Base-by-base conservation (phyloP, 176 grass and related monocot species). In the Oryza longistaminata region DNA sequence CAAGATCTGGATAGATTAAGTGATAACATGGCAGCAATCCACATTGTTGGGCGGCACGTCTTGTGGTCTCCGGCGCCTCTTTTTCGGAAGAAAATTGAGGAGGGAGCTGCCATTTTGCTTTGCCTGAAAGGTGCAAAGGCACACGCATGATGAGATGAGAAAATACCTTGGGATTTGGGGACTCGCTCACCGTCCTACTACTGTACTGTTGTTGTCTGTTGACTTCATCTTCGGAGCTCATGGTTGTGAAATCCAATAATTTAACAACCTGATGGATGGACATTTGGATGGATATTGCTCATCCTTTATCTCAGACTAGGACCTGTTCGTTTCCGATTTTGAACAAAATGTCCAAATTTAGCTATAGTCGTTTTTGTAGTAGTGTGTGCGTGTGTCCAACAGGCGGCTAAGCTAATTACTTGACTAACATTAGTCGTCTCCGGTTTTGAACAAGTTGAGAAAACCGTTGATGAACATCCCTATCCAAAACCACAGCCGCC, bases 31-130 rank as follows among this genome's bases (percentile, higher is more conserved):
- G 22, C 43, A 19, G 29, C 17, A 19, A 49, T 37, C 75, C 17
- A 62, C 25, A 31, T 6, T 42, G 76, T 7, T 15, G 85, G 40
- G 53, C 55, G 27, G 84, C 76, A 42, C 68, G 76, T 66, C 69
- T 43, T 14, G 29, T 66, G 68, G 76, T 66, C 31, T 27, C 69
- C 58, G 25, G 58, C 43, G 24, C 48, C 22, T 67, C 39, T 60
- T 24, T 68, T 25, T 48, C 49, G 44, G 14, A 58, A 26, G 16
- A 66, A 27, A 2, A 60, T 0, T n/a, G 44, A 76, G 72, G 39
- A 62, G 72, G 39, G 72, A 29, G 73, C 73, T 53, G 44, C 21
- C 68, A 5, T 34, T 52, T 71, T 14, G 68, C 80, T 52, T 14
- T 49, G 3, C 43, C 22, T 48, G n/a, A 46, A 71, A 55, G 19